Percentiles rank a stretch among this genome's conserved stretches.
Conservation (phyloP, 2,329 filamentous ascomycete species). For the Pseudogymnoascus sp. region DNA sequence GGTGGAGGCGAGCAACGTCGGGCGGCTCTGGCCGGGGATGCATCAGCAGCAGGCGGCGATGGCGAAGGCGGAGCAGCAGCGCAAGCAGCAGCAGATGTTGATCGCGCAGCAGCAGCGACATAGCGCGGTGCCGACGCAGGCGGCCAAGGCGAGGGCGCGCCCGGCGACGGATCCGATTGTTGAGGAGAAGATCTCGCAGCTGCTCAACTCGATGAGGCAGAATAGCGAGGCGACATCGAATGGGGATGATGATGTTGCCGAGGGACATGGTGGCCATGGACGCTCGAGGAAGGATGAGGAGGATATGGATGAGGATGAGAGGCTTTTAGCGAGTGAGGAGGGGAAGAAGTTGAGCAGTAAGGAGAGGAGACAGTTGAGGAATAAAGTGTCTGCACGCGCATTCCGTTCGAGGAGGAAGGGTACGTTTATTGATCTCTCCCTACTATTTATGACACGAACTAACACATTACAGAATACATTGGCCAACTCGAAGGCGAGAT, state of each 20-base stretch:
- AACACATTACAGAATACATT: conserved; percentile 79
- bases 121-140: conserved; percentile 41
- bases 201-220: conserved; percentile 83
- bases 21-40: conserved; percentile 85
- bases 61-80: conserved; percentile 64
- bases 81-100: conserved; percentile 59
- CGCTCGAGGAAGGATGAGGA: conserved; percentile 88
- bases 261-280: conserved; percentile 46
- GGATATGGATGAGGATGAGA: conserved; percentile 97
- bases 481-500: conserved; percentile 87
- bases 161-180: conserved; percentile 57
- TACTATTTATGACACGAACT: conserved; percentile 33
- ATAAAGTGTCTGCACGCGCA: conserved; percentile 96
- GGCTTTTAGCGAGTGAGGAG: conserved; percentile 88
- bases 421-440: conserved; percentile 42
- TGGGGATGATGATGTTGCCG: conserved; percentile 41
- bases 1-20: conserved; percentile 48
- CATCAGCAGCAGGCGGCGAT: conserved; percentile 81
- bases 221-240: conserved; percentile 46
- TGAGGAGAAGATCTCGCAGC: conserved; percentile 89
- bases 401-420: conserved; percentile 98
- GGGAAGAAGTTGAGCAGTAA: conserved; percentile 99
- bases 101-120: conserved; percentile 50
- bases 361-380: conserved; percentile 91
- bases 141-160: conserved; percentile 46